Percentiles rank a stretch among this genome's conserved stretches.
phyloP scores from a whole-genome alignment of 2,329 filamentous ascomycete species.

The Fusarium aywerte region DNA sequence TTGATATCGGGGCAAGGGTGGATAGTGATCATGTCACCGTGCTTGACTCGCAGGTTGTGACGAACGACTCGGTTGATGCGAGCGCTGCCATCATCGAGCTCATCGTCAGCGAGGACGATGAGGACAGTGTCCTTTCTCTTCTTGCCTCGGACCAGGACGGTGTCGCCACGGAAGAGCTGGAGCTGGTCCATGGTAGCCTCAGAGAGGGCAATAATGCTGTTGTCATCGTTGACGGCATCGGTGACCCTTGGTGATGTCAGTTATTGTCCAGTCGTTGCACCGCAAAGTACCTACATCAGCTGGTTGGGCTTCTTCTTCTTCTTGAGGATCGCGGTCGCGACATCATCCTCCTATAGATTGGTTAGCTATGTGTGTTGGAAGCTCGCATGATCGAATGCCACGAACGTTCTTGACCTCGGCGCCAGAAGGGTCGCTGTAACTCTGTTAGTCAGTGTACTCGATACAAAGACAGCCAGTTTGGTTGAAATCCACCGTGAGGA shows the following conservation, averaged over 20 bases:
- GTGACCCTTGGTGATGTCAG: slow-evolving; percentile 76
- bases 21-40: slow-evolving; percentile 96
- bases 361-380: slow-evolving; percentile 50
- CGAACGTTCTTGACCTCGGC: slow-evolving; percentile 85
- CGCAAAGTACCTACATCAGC: slow-evolving; percentile 76
- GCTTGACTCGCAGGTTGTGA: slow-evolving; percentile 98
- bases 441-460: slow-evolving; percentile 51
- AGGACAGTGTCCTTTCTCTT: slow-evolving; percentile 99
- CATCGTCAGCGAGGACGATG: slow-evolving; percentile 96
- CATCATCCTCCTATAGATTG: slow-evolving; percentile 79
- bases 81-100: slow-evolving; percentile 95
- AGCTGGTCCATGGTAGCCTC: slow-evolving; percentile 99
- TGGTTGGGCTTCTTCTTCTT: slow-evolving; percentile 99
- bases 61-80: slow-evolving; percentile 98
- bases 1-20: slow-evolving; percentile 99
- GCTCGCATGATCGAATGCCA: slow-evolving; percentile 41
- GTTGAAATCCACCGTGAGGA: neutral
- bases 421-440: slow-evolving; percentile 83
- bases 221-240: slow-evolving; percentile 98
- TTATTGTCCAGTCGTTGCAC: slow-evolving; percentile 19
- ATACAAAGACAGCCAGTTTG: neutral
- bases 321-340: slow-evolving; percentile 95
- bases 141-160: slow-evolving; percentile 98
- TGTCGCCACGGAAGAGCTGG: slow-evolving; percentile 98
- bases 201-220: slow-evolving; percentile 97